A percentile compares a stretch with the other conserved stretches of the same genome.
Conservation (phyloP, 495 filamentous ascomycete genomes). For the Hypoxylon rickii region DNA sequence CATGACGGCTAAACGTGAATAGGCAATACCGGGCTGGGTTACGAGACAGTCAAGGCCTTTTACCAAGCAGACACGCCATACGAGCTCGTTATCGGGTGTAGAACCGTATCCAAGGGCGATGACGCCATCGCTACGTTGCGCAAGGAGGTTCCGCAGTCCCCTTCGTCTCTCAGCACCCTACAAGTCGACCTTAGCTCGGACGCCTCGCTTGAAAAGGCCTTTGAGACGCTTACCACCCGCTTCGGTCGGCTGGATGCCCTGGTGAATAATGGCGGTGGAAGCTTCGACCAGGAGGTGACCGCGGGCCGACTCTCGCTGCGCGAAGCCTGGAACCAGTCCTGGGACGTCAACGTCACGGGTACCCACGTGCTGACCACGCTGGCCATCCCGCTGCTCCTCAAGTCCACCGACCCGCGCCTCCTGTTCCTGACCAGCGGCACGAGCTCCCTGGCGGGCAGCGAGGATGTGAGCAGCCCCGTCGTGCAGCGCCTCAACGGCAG, state of each 20-base stretch:
- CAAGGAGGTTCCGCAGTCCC: constrained; percentile 42
- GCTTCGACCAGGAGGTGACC: constrained; percentile 40
- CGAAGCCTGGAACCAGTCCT: constrained; percentile 52
- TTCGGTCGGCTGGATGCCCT: constrained; percentile 56
- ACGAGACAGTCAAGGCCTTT: constrained; percentile 53
- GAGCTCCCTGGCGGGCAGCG: constrained; percentile 48
- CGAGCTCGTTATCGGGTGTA: constrained; percentile 53
- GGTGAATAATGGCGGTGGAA: constrained; percentile 57
- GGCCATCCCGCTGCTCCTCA: constrained; percentile 52
- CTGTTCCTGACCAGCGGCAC: constrained; percentile 57
- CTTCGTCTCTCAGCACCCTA: constrained; percentile 43
- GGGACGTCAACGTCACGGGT: constrained; percentile 55
- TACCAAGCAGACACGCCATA: constrained; percentile 47
- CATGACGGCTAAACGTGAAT: constrained; percentile 4
- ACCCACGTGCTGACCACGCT: constrained; percentile 54
- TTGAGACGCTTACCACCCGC: constrained; percentile 37
- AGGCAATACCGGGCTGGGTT: constrained; percentile 57
- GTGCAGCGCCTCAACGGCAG: constrained; percentile 36
- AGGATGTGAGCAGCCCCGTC: constrained; percentile 13
- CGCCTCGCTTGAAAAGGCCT: constrained; percentile 53
- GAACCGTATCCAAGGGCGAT: constrained; percentile 50
- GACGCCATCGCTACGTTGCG: constrained; percentile 43
- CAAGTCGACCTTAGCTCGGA: constrained; percentile 59
- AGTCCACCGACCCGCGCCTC: constrained; percentile 49
- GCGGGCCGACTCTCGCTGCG: constrained; percentile 39